A percentile compares a stretch with the other conserved stretches of the same genome.
phyloP scores from a whole-genome alignment of 169 alveolate genomes.

The Plasmodium inui region DNA sequence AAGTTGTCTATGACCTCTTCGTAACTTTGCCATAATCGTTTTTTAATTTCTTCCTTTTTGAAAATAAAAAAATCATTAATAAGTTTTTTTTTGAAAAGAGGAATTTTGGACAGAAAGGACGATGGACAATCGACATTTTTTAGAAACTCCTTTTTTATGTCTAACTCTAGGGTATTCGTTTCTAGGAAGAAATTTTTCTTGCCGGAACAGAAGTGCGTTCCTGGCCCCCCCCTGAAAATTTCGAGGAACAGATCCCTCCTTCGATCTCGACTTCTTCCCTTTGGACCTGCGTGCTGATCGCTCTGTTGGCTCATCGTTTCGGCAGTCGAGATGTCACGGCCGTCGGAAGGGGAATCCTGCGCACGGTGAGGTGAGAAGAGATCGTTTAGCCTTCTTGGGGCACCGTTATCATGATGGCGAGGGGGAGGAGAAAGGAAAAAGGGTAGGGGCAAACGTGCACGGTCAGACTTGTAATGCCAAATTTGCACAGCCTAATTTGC shows the following conservation, averaged over 20 bases:
- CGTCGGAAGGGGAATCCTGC: background rate
- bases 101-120: conserved; percentile 33
- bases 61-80: conserved; percentile 14
- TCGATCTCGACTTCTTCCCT: background rate
- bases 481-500: background rate
- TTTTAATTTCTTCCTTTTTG: conserved; percentile 45
- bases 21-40: conserved; percentile 9
- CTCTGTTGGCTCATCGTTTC: background rate
- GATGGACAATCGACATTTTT: conserved; percentile 22
- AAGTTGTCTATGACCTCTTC: conserved; percentile 21
- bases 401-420: background rate
- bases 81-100: conserved; percentile 15
- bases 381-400: background rate
- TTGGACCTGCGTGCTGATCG: background rate
- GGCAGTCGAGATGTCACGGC: background rate
- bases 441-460: too few relatives aligned
- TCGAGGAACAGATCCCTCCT: conserved; percentile 16
- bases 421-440: background rate
- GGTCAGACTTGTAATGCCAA: too few relatives aligned
- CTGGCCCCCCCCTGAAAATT: conserved; percentile 62
- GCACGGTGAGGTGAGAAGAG: background rate
- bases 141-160: conserved; percentile 40
- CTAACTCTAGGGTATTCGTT: conserved; percentile 17
- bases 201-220: conserved; percentile 32
- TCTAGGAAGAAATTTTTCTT: conserved; percentile 37